Percentiles rank a stretch among this genome's conserved stretches.
Conservation (phyloP, 495 filamentous ascomycete species). For the Neurospora sp. region DNA sequence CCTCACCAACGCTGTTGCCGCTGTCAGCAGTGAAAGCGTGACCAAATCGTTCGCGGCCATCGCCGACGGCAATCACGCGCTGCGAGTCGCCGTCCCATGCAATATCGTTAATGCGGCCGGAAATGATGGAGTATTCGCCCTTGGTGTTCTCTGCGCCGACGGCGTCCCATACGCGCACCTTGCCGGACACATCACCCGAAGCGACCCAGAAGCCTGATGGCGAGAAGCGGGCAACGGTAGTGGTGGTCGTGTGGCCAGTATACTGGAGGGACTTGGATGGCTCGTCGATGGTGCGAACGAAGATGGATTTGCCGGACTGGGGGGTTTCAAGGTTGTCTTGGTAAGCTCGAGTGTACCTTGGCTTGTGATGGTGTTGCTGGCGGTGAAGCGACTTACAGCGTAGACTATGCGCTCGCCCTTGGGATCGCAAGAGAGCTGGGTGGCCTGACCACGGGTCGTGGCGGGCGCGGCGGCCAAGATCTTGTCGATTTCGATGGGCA, state of each 20-base stretch:
- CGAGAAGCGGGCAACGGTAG: constrained; percentile 88
- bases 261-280: constrained; percentile 78
- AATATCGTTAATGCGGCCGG: constrained; percentile 88
- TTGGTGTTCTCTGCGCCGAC: constrained; percentile 56
- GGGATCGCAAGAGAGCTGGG: constrained; percentile 77
- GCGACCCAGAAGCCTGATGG: constrained; percentile 93
- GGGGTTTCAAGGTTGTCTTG: background rate
- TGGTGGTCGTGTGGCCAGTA: constrained; percentile 74
- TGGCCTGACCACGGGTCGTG: constrained; percentile 79
- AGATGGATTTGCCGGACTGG: constrained; percentile 92
- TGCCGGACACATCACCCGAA: constrained; percentile 79
- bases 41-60: constrained; percentile 87
- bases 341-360: background rate
- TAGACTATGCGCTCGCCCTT: constrained; percentile 93
- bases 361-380: background rate
- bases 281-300: constrained; percentile 84
- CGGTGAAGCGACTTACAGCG: constrained; percentile 50
- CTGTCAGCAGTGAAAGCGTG: constrained; percentile 93
- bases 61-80: constrained; percentile 89
- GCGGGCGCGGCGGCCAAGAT: constrained; percentile 54
- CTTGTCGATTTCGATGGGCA: constrained; percentile 46
- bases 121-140: constrained; percentile 89
- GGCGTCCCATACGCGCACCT: constrained; percentile 82
- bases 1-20: constrained; percentile 91
- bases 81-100: constrained; percentile 97